A percentile compares a stretch with the other conserved stretches of the same genome.
These are phyloP conservation scores for Colletotrichum sp. DNA, from an alignment of 2,329 filamentous ascomycete species.

Conservation along the genomic window DNA sequence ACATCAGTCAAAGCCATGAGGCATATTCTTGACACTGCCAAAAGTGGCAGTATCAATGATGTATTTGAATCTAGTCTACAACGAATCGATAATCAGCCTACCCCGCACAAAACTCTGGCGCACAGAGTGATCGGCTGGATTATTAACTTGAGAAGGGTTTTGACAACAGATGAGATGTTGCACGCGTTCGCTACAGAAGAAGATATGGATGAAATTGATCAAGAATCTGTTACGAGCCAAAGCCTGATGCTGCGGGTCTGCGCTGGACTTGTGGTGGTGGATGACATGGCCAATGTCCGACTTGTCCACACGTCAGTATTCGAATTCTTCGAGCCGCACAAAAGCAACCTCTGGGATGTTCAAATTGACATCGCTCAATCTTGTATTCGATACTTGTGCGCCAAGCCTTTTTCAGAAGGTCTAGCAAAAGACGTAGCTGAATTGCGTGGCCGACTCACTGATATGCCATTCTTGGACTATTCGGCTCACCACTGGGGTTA, in stretches of 20 bases:
- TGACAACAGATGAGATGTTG: rapidly evolving
- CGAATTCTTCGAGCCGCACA: background rate
- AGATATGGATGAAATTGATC: rapidly evolving
- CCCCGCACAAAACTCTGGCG: rapidly evolving
- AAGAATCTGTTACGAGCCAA: background rate
- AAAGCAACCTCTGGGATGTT: background rate
- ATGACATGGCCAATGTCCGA: background rate
- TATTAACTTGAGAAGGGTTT: background rate
- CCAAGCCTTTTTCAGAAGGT: background rate
- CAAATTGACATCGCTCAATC: background rate
- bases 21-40: background rate
- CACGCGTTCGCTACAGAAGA: background rate
- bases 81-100: background rate
- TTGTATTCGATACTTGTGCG: background rate
- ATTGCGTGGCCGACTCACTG: background rate
- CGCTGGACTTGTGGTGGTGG: background rate
- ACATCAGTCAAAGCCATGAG: background rate
- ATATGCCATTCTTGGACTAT: background rate
- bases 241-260: background rate
- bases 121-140: background rate
- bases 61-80: background rate
- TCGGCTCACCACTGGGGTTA: background rate
- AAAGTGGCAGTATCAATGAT: background rate
- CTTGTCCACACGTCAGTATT: background rate
- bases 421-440: background rate